phyloP scores from a whole-genome alignment of 2,329 filamentous ascomycete genomes.

The Cladobotryum mycophilum region DNA sequence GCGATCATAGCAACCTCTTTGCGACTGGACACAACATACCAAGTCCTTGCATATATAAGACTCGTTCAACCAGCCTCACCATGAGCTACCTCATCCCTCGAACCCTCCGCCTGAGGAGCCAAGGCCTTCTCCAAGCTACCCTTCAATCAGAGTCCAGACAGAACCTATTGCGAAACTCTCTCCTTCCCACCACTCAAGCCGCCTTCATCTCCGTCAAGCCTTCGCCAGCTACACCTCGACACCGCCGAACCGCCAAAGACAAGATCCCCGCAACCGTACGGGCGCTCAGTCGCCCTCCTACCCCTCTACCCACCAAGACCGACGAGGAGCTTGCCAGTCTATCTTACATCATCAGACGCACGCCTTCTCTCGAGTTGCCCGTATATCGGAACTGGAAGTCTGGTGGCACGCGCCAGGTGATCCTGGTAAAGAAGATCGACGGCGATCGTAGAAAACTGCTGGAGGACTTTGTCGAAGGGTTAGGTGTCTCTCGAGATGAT shows the following conservation, averaged over 20 bases:
- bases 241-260: slow-evolving; percentile 20
- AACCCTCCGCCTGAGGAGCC: slow-evolving; percentile 18
- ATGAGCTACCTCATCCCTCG: slow-evolving; percentile 24
- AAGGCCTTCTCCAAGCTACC: slow-evolving; percentile 9
- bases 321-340: slow-evolving; percentile 22
- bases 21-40: not conserved
- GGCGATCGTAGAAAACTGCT: slow-evolving; percentile 62
- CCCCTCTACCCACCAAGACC: slow-evolving; percentile 26
- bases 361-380: slow-evolving; percentile 62
- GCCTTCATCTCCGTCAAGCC: slow-evolving; percentile 17
- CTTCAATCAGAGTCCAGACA: slow-evolving; percentile 3
- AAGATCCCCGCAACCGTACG: slow-evolving; percentile 22
- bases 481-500: slow-evolving; percentile 51
- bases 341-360: slow-evolving; percentile 68
- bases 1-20: too few relatives aligned
- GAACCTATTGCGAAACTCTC: slow-evolving; percentile 9
- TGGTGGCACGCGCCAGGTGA: slow-evolving; percentile 70
- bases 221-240: slow-evolving; percentile 18
- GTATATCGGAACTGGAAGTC: slow-evolving; percentile 70
- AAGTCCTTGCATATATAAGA: not conserved
- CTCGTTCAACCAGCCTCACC: slow-evolving; percentile 4
- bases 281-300: slow-evolving; percentile 20
- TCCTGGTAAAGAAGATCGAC: slow-evolving; percentile 70
- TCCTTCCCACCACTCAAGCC: slow-evolving; percentile 14
- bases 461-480: slow-evolving; percentile 52